phyloP scores from a whole-genome alignment of 352 stramenopile species.

The Phytophthora cryptogea region DNA sequence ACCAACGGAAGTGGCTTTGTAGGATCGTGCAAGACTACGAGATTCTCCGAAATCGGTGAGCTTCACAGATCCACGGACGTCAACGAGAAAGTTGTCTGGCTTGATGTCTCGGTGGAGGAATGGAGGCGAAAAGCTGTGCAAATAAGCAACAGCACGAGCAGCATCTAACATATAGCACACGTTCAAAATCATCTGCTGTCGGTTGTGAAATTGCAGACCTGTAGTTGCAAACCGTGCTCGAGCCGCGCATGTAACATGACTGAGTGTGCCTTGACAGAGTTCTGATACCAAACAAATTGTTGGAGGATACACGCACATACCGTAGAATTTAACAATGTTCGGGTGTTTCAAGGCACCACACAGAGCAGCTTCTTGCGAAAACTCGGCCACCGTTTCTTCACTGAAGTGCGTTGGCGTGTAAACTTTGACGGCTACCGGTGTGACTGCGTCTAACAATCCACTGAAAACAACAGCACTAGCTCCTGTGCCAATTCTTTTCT shows the following conservation, averaged over 20 bases:
- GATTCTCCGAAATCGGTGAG: conserved; percentile 83
- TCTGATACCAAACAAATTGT: conserved; percentile 77
- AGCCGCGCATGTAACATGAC: conserved; percentile 35
- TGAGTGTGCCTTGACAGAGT: conserved; percentile 69
- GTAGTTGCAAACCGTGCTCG: conserved; percentile 10
- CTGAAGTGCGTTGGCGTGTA: conserved; percentile 58
- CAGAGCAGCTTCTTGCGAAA: conserved; percentile 59
- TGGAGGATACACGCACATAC: conserved; percentile 75
- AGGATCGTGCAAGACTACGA: conserved; percentile 29
- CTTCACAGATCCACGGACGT: conserved; percentile 62
- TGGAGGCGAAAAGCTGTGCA: conserved; percentile 75
- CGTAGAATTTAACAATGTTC: conserved; percentile 57
- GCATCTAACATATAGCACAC: conserved; percentile 73
- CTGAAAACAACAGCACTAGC: conserved; percentile 53
- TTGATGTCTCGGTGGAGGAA: conserved; percentile 81
- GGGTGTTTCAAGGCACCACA: conserved; percentile 56
- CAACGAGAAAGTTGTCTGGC: conserved; percentile 81
- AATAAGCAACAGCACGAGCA: conserved; percentile 61
- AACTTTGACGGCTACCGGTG: conserved; percentile 63
- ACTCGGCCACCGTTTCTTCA: conserved; percentile 58
- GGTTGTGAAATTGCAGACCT: conserved; percentile 5
- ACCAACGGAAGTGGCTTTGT: conserved; percentile 2
- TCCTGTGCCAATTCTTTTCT: conserved; percentile 54
- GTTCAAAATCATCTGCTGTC: conserved; percentile 63
- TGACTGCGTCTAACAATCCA: conserved; percentile 37